A percentile compares a stretch with the other conserved stretches of the same genome.
phyloP scores from a whole-genome alignment of 305 asterid genomes.

The Solanum hybrid region DNA sequence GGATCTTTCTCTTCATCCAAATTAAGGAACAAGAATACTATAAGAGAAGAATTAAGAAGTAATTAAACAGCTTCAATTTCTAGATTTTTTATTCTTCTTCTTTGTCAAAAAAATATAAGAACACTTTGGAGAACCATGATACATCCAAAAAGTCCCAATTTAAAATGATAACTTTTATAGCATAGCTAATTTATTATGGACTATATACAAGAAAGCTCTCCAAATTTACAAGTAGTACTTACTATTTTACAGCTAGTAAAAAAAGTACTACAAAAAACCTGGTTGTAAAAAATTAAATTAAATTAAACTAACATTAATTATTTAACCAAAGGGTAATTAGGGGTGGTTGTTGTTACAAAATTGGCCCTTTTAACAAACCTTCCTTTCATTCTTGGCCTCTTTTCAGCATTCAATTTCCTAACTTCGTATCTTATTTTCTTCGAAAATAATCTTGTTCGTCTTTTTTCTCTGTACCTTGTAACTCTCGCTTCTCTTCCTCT shows the following conservation, averaged over 20 bases:
- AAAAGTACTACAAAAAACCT: background rate
- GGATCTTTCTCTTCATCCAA: background rate
- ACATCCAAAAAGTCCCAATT: background rate
- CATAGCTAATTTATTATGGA: background rate
- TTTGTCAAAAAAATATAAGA: background rate
- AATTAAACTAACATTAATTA: conserved; percentile 7
- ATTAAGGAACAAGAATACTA: background rate
- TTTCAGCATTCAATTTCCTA: conserved; percentile 80
- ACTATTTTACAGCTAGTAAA: background rate
- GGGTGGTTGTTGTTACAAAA: conserved; percentile 19
- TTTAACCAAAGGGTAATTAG: conserved; percentile 22
- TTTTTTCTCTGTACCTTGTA: conserved; percentile 69
- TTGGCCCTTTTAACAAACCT: conserved; percentile 73
- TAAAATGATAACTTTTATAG: background rate
- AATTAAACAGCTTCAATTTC: background rate
- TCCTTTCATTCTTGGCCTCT: conserved; percentile 90
- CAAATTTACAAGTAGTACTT: background rate
- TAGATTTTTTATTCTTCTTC: background rate
- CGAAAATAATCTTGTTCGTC: conserved; percentile 69
- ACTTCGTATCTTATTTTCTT: conserved; percentile 90
- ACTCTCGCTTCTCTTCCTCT: conserved; percentile 78
- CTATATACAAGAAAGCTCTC: background rate
- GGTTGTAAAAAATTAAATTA: background rate
- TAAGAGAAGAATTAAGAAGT: background rate
- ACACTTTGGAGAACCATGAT: background rate